Percentiles rank a stretch among this genome's conserved stretches.
These are phyloP conservation scores for Gigaspora rosea DNA, from an alignment of 192 early-diverging fungal species.

Conservation along the genomic window DNA sequence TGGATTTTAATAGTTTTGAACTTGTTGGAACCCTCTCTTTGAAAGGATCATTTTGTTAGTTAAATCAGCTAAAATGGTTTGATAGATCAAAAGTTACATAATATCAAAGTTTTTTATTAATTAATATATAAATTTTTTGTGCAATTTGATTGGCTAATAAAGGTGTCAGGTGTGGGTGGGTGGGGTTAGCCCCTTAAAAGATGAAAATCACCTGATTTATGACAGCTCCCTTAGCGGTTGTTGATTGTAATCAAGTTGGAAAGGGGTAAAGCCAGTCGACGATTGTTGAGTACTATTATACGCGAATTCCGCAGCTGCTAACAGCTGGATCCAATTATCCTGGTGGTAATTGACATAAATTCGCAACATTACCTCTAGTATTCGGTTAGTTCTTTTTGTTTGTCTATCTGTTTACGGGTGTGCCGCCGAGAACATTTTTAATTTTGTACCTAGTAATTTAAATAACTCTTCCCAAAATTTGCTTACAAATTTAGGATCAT, in stretches of 20 bases:
- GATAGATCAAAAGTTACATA: too few relatives aligned
- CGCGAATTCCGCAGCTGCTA: conserved; percentile 49
- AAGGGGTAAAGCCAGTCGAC: not conserved
- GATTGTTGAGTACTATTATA: conserved; percentile 51
- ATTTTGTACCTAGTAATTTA: conserved; percentile 37
- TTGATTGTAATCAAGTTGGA: not conserved
- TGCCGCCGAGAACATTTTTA: conserved; percentile 36
- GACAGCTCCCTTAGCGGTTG: too few relatives aligned
- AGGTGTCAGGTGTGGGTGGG: too few relatives aligned
- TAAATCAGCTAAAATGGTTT: too few relatives aligned
- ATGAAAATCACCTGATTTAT: too few relatives aligned
- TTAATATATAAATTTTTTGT: too few relatives aligned
- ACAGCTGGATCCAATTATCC: conserved; percentile 47
- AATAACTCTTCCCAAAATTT: conserved; percentile 42
- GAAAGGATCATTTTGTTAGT: too few relatives aligned
- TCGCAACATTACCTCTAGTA: conserved; percentile 34
- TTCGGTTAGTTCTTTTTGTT: conserved; percentile 31
- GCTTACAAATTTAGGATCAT: conserved; percentile 46
- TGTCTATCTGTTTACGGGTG: conserved; percentile 42
- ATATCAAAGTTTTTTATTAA: too few relatives aligned
- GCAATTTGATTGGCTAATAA: too few relatives aligned
- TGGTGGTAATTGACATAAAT: conserved; percentile 36
- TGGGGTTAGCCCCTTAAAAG: too few relatives aligned
- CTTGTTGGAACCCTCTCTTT: too few relatives aligned
- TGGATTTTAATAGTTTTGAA: too few relatives aligned